Percentiles rank a stretch among this genome's conserved stretches.
Evolutionary conservation across 2,329 filamentous ascomycete genomes (phyloP).

Genomic region (Drechslerella dactyloides): DNA sequence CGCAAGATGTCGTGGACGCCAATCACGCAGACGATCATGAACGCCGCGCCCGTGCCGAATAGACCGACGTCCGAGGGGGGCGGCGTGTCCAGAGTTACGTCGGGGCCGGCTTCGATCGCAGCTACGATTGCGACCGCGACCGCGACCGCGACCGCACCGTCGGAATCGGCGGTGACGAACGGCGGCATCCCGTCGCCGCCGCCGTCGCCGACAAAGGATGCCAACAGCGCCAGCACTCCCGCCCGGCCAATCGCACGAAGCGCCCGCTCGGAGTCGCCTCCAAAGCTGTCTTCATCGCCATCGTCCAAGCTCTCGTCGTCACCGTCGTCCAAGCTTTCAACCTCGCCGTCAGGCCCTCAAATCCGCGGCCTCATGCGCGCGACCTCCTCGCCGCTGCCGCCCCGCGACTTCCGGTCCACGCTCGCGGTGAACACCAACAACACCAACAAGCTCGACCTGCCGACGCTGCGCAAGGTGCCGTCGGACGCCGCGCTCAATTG

Average conservation of each 20-base stretch:
- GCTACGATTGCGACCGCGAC: neutral
- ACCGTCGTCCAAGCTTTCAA: slow-evolving; percentile 31
- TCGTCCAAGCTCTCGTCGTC: slow-evolving; percentile 44
- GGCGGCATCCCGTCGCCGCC: slow-evolving; percentile 47
- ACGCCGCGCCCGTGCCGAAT: slow-evolving; percentile 1
- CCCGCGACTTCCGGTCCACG: slow-evolving; percentile 37
- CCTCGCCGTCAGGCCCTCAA: slow-evolving; percentile 31
- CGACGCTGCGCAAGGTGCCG: slow-evolving; percentile 37
- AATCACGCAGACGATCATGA: slow-evolving; percentile 37
- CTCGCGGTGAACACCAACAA: slow-evolving; percentile 23
- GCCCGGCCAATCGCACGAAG: neutral
- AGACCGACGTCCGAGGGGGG: slow-evolving; percentile 12
- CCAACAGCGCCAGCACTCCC: slow-evolving; percentile 4
- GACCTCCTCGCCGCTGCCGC: slow-evolving; percentile 36
- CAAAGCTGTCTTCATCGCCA: slow-evolving; percentile 24
- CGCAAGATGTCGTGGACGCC: slow-evolving; percentile 48
- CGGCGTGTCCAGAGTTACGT: slow-evolving; percentile 6
- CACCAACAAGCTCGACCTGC: slow-evolving; percentile 32
- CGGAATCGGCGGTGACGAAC: slow-evolving; percentile 11
- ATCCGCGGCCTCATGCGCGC: slow-evolving; percentile 44
- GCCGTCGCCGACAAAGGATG: slow-evolving; percentile 44
- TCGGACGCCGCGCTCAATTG: slow-evolving; percentile 38
- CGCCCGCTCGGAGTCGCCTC: slow-evolving; percentile 4
- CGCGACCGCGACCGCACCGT: neutral
- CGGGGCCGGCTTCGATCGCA: too few species aligned